phyloP scores from a whole-genome alignment of 23 red algal genomes.

The Agarophyton chilense region DNA sequence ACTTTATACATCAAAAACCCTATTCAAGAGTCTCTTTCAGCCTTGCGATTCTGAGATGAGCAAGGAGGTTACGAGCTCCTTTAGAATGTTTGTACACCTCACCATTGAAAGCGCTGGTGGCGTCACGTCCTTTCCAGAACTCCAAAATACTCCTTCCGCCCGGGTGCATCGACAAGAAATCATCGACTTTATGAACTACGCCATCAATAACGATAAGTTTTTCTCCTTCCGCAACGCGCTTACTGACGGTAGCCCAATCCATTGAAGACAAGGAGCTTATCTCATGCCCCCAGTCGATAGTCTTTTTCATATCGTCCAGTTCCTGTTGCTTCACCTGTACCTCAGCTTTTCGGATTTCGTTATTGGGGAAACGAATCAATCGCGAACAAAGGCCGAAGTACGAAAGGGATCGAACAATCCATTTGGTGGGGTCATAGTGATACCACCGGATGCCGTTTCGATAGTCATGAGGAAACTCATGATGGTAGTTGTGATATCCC shows the following conservation, averaged over 20 bases:
- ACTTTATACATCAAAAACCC: slow-evolving; percentile 29
- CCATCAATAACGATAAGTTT: slow-evolving; percentile 87
- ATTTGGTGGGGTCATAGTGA: slow-evolving; percentile 99
- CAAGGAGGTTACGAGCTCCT: slow-evolving; percentile 87
- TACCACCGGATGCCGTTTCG: slow-evolving; percentile 98
- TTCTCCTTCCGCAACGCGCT: slow-evolving; percentile 67
- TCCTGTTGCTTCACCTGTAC: slow-evolving; percentile 91
- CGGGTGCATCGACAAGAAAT: slow-evolving; percentile 87
- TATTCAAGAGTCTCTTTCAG: slow-evolving; percentile 81
- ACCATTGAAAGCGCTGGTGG: slow-evolving; percentile 94
- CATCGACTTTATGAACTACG: slow-evolving; percentile 89
- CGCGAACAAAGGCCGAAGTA: slow-evolving; percentile 81
- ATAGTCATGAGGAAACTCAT: slow-evolving; percentile 99
- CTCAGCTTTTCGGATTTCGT: slow-evolving; percentile 92
- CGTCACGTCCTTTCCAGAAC: slow-evolving; percentile 98
- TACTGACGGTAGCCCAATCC: slow-evolving; percentile 76
- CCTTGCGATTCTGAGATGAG: slow-evolving; percentile 83
- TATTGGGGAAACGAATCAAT: slow-evolving; percentile 91
- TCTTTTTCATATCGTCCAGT: slow-evolving; percentile 87
- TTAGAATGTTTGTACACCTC: slow-evolving; percentile 99
- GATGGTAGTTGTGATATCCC: slow-evolving; percentile 99
- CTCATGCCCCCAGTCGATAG: slow-evolving; percentile 90
- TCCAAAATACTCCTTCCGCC: slow-evolving; percentile 87
- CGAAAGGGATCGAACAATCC: slow-evolving; percentile 81
- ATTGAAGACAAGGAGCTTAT: slow-evolving; percentile 65